phyloP scores from a whole-genome alignment of 345 rosid genomes.

The Anastatica hierochuntica region DNA sequence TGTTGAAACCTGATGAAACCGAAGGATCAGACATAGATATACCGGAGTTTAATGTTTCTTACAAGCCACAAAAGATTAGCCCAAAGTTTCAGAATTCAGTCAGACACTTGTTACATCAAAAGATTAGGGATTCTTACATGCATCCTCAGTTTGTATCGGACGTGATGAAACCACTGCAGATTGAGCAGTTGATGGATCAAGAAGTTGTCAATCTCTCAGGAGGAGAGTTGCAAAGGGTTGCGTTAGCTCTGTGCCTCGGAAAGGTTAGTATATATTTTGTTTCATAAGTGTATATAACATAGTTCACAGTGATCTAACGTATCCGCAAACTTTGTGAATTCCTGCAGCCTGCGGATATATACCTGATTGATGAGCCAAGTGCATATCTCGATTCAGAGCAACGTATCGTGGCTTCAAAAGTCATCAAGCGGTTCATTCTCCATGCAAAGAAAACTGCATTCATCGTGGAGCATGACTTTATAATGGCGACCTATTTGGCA shows the following conservation, averaged over 20 bases:
- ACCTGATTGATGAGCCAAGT: constrained; percentile 85
- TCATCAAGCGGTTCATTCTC: constrained; percentile 82
- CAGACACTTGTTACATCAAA: constrained; percentile 63
- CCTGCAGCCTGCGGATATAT: constrained; percentile 69
- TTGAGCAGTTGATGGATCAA: constrained; percentile 81
- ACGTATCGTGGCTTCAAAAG: constrained; percentile 85
- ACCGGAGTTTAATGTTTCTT: constrained; percentile 84
- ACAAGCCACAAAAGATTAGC: constrained; percentile 86
- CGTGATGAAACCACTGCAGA: constrained; percentile 87
- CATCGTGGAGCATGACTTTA: constrained; percentile 85
- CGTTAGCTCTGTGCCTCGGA: constrained; percentile 78
- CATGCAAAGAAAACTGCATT: constrained; percentile 88
- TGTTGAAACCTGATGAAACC: constrained; percentile 62
- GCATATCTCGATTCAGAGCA: constrained; percentile 91
- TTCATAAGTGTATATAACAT: background rate
- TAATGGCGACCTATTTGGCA: constrained; percentile 84
- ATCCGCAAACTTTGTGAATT: background rate
- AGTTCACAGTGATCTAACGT: background rate
- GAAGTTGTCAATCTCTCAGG: constrained; percentile 75
- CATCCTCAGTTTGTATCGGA: constrained; percentile 88
- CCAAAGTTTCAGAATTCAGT: constrained; percentile 53
- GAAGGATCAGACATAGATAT: constrained; percentile 72
- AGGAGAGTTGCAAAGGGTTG: constrained; percentile 90
- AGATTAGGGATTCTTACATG: constrained; percentile 62
- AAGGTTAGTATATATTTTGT: constrained; percentile 12